These are phyloP conservation scores for Sclerotinia borealis DNA, from an alignment of 2,329 filamentous ascomycete species.

Conservation along the genomic window DNA sequence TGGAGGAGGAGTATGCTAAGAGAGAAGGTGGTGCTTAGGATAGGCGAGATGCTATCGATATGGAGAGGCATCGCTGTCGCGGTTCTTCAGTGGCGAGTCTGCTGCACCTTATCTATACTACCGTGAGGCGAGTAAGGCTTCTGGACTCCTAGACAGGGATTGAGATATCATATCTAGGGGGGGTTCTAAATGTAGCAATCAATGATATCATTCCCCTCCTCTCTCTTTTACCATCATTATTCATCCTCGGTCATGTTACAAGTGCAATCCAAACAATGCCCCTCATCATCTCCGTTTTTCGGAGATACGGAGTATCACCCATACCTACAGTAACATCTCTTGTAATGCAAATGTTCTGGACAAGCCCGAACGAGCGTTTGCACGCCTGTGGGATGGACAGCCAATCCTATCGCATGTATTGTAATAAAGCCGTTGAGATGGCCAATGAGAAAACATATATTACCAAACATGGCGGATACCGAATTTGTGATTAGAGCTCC, in stretches of 20 bases:
- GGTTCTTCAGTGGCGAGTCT: neutral
- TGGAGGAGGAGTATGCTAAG: slow-evolving; percentile 21
- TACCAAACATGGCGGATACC: neutral
- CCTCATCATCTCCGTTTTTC: neutral
- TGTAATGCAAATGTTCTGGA: neutral
- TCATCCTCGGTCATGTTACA: neutral
- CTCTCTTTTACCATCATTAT: neutral
- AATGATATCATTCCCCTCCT: neutral
- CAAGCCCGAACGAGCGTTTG: too few species aligned
- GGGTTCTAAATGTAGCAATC: neutral
- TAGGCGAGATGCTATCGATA: neutral
- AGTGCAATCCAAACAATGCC: neutral
- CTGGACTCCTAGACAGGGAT: too few species aligned
- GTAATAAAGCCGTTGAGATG: neutral
- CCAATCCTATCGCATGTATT: neutral
- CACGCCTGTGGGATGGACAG: too few species aligned
- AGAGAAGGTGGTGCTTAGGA: slow-evolving; percentile 29
- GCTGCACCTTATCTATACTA: neutral
- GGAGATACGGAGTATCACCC: neutral
- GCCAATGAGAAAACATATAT: neutral
- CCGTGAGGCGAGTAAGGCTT: neutral
- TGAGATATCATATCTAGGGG: neutral
- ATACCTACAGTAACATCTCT: neutral
- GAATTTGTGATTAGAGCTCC: too few species aligned
- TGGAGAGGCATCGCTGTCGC: neutral